Base-by-base conservation (phyloP, 306 rosid species). In the Prunus mira region DNA sequence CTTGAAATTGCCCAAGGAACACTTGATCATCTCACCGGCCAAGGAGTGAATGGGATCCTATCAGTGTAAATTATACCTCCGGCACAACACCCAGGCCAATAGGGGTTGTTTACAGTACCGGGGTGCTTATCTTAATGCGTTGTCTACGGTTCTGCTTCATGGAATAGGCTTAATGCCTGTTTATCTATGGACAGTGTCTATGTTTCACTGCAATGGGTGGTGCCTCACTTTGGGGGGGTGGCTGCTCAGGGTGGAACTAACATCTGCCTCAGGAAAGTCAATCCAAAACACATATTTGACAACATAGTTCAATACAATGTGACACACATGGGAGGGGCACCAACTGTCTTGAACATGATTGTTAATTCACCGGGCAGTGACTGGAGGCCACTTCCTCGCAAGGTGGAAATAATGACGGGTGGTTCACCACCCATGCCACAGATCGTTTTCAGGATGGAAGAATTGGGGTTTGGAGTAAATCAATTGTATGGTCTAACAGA, bases 161-260 rank as follows among this genome's bases (percentile, higher is more conserved):
- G 83, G 85, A 50, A 89, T 94, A 82, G 87, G 88, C 12, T 71
- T 84, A 2, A 86, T 80, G 86, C 91, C 96, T 1, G 91, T 92
- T 68, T 92, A 91, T 78, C 96, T 92, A 13, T 94, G 98, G 97
- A 89, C 87, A 25, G 92, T 86, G 77, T 97, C 98, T 4, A 74
- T 94, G 88, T 92, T 92, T 72, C 97, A 94, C 82, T 86, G 91
- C 87, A 90, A 94, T 32, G 97, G 98, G 19, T 91, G 98, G 98
- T 90, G 97, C 80, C 86, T 91, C 47, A 82, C 83, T 57, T 94
- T 95, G 96, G 97, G 96, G 97, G 97, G 32, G 27, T 84, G 47
- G 93, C 98, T 14, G 94, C 97, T 50, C 97, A 88, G 46, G 87
- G 89, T 6, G 98, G 96, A 18, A 84, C 86, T 71, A 94, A 89